phyloP scores from a whole-genome alignment of 2,329 filamentous ascomycete genomes.

The Colletotrichum sp. region DNA sequence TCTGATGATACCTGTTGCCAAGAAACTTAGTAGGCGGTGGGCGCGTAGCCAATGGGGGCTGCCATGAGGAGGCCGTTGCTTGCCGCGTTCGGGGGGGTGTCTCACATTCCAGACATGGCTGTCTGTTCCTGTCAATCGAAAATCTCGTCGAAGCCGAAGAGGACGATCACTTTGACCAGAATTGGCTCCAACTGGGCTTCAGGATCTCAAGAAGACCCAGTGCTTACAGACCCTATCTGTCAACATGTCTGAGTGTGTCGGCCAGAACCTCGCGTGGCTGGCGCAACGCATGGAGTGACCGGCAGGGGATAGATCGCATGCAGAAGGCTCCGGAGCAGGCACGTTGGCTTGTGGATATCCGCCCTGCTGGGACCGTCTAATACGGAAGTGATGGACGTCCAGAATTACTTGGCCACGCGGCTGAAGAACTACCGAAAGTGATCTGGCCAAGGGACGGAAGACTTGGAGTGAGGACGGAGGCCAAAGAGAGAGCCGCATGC shows the following conservation, averaged over 20 bases:
- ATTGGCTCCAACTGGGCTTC: background rate
- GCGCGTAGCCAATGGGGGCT: background rate
- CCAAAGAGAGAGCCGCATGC: background rate
- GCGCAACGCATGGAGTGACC: background rate
- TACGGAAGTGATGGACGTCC: background rate
- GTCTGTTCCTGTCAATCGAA: background rate
- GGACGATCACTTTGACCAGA: background rate
- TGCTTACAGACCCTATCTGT: background rate
- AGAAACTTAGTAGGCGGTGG: background rate
- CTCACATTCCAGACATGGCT: background rate
- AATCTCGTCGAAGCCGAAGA: background rate
- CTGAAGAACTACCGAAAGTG: background rate
- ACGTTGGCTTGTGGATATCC: background rate
- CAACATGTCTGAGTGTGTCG: background rate
- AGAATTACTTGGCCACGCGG: background rate
- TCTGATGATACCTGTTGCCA: background rate
- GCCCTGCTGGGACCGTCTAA: background rate
- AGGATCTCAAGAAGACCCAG: background rate
- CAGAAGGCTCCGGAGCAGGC: background rate
- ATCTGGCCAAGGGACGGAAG: conserved; percentile 2
- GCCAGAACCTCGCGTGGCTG: conserved; percentile 7
- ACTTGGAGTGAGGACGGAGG: background rate
- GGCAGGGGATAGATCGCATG: background rate
- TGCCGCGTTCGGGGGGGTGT: background rate
- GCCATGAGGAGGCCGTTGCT: conserved; percentile 6